Conservation (phyloP, 306 rosid genomes). For the Abrus pulchellus region DNA sequence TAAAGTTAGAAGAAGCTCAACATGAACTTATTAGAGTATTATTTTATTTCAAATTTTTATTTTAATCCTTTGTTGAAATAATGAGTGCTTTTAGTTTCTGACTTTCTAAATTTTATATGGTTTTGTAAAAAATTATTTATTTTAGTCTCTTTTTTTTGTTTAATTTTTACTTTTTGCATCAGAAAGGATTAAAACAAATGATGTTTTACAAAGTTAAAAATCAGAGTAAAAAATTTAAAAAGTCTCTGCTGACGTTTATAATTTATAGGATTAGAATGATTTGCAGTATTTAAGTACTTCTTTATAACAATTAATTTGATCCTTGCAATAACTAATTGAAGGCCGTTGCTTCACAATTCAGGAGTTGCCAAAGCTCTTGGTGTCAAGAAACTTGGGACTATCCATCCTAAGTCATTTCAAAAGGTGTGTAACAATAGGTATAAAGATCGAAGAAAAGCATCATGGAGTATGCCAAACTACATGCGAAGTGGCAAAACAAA, state of each 20-base stretch:
- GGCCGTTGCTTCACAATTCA: conserved; percentile 1
- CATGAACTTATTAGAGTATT: conserved; percentile 14
- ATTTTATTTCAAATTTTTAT: neutral
- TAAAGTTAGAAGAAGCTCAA: conserved; percentile 18
- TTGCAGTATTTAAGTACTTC: neutral
- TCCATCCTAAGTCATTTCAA: conserved; percentile 12
- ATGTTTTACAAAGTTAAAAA: neutral
- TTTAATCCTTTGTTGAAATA: neutral
- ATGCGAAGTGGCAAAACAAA: conserved; percentile 11
- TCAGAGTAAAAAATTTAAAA: too few species aligned
- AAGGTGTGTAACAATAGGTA: neutral
- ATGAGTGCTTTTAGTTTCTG: neutral
- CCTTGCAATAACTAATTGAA: neutral
- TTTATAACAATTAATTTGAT: neutral
- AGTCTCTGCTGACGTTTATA: too few species aligned
- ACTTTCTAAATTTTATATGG: neutral
- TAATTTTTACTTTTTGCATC: neutral
- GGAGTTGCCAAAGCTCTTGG: conserved; percentile 3
- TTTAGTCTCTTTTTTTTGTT: too few species aligned
- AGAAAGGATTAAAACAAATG: neutral
- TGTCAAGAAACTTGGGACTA: conserved; percentile 20
- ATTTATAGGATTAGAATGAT: too few species aligned
- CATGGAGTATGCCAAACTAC: neutral
- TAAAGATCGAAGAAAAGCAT: neutral
- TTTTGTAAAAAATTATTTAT: too few species aligned